Base-by-base conservation (phyloP, 495 filamentous ascomycete genomes). In the Aspergillus ellipticus region DNA sequence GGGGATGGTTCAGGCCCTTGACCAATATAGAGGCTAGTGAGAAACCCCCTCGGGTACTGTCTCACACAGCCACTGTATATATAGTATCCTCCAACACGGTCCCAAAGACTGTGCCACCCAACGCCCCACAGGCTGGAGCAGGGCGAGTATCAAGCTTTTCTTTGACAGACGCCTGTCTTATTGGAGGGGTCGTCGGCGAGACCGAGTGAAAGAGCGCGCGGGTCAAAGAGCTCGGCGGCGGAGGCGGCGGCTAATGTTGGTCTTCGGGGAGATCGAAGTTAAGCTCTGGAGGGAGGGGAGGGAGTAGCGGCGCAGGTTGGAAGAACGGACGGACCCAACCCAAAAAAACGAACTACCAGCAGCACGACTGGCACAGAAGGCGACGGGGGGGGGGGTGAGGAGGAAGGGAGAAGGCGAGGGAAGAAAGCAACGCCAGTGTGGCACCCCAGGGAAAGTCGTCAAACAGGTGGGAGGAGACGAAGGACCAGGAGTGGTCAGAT, bases 31-130 rank as follows among this genome's bases (percentile, higher is more conserved):
- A 51, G 29, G 46, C 45, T 28, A 29, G 42, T 49, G 49, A 48
- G 31, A 49, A 6, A 24, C 48, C 48, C 42, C 17, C 29, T 49
- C 49, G 24, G 28, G 15, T 24, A 24, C 51, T 47, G 42, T 55
- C 49, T 42, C 41, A 47, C 49, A 55, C 53, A 52, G 29, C 43
- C 53, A 55, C 41, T 47, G 59, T 62, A 58, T 62, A 53, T 53
- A 53, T 51, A 52, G 13, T 39, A 10, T 15, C 19, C 6, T 20
- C 45, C 19, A 41, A 16, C 45, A 47, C 52, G 48, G 22, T 47
- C 24, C 28, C 11, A 50, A 52, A 35, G 51, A 45, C 48, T 53
- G 49, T 54, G 45, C 39, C 51, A 58, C 51, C 45, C 13, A 39
- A 45, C 0, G 41, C 55, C 52, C 45, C 46, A 41, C 53, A 46